These are phyloP conservation scores for Solanum rostratum DNA, from an alignment of 257 asterid genomes.

Conservation along the genomic window DNA sequence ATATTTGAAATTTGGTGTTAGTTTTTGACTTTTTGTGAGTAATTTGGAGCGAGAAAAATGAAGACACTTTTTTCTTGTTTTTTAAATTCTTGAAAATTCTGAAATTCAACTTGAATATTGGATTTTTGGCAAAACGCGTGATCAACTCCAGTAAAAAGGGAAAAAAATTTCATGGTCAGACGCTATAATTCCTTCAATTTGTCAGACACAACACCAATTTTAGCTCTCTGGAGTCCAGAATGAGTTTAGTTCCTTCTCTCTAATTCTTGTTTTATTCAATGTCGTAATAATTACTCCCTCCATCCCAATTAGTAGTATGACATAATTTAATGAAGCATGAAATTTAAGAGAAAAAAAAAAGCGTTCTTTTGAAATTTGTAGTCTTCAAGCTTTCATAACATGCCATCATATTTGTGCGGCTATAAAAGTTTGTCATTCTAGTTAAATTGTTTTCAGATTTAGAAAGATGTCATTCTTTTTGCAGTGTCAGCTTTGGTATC, in stretches of 20 bases:
- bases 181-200: neutral
- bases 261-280: no score
- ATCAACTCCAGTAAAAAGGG: neutral
- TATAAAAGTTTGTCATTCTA: neutral
- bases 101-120: neutral
- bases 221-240: neutral
- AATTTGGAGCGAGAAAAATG: neutral
- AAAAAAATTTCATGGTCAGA: neutral
- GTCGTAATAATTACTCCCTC: neutral
- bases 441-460: neutral
- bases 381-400: neutral
- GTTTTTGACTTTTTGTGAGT: neutral
- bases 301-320: neutral
- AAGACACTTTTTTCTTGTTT: neutral
- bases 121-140: neutral
- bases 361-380: neutral
- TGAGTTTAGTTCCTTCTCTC: neutral
- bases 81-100: neutral
- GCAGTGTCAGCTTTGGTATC: conserved; percentile 27
- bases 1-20: neutral
- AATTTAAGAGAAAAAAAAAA: neutral
- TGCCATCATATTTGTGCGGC: neutral
- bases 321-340: neutral
- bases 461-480: neutral
- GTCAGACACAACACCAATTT: neutral